Conservation (phyloP, 108 stramenopile genomes). For the Aurantiochytrium sp. region DNA sequence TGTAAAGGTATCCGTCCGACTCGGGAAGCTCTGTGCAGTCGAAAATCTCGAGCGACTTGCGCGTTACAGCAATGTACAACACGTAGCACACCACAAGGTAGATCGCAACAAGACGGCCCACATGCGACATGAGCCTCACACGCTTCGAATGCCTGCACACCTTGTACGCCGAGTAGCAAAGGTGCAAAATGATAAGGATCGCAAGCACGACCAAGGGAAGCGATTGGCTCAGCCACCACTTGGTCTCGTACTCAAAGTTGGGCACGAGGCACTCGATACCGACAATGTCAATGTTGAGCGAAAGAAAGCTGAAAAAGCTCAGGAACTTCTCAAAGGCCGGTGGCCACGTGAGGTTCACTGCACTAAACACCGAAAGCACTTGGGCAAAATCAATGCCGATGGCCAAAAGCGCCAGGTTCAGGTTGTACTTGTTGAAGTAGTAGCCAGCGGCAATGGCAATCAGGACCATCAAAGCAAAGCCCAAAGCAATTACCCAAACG, state of each 20-base stretch:
- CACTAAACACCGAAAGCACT: constrained; percentile 29
- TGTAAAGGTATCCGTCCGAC: constrained; percentile 33
- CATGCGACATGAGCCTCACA: constrained; percentile 8
- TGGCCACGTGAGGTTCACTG: constrained; percentile 28
- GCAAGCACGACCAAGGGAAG: background rate
- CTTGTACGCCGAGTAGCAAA: constrained; percentile 21
- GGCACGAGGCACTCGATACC: constrained; percentile 31
- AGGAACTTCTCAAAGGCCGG: background rate
- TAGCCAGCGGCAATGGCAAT: constrained; percentile 25
- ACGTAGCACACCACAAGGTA: constrained; percentile 25
- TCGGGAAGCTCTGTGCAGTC: constrained; percentile 28
- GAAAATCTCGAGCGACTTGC: constrained; percentile 29
- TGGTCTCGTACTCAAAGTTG: constrained; percentile 22
- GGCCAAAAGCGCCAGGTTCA: constrained; percentile 29
- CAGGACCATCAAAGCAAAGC: background rate
- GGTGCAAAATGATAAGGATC: background rate
- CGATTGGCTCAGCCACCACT: constrained; percentile 20
- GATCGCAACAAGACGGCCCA: background rate
- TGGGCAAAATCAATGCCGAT: constrained; percentile 36
- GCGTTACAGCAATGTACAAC: constrained; percentile 29
- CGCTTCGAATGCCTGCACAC: background rate
- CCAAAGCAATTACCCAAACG: background rate
- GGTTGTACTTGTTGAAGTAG: constrained; percentile 22
- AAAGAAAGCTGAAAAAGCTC: constrained; percentile 19
- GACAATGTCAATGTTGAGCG: constrained; percentile 33